Conservation (phyloP, 345 rosid species). For the Sonneratia alba region DNA sequence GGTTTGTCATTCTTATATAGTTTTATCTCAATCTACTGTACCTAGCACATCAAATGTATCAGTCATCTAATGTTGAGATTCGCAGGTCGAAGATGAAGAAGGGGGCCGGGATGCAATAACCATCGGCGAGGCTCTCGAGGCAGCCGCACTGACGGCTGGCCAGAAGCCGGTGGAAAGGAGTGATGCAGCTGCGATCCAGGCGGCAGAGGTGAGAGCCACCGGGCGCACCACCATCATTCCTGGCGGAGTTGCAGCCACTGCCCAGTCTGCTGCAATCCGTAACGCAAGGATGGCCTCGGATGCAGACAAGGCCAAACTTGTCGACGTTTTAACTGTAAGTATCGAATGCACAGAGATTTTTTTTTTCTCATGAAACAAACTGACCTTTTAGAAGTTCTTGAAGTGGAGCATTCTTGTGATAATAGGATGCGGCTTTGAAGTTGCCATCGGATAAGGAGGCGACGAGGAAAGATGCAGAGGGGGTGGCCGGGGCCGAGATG, state of each 20-base stretch:
- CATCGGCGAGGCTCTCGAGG: slow-evolving; percentile 69
- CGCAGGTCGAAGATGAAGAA: background rate
- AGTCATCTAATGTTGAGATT: background rate
- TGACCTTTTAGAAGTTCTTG: no score
- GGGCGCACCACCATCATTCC: slow-evolving; percentile 53
- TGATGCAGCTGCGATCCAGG: slow-evolving; percentile 86
- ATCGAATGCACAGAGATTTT: background rate
- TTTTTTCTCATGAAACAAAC: no score
- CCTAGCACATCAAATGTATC: no score
- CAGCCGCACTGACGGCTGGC: slow-evolving; percentile 59
- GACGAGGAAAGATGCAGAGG: slow-evolving; percentile 63
- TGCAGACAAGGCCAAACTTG: slow-evolving; percentile 55
- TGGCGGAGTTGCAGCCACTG: slow-evolving; percentile 61
- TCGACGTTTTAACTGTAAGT: slow-evolving; percentile 49
- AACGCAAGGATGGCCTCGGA: slow-evolving; percentile 37
- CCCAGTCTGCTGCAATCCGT: slow-evolving; percentile 69
- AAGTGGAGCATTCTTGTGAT: no score
- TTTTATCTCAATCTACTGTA: no score
- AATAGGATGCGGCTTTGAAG: slow-evolving; percentile 55
- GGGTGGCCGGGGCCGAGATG: slow-evolving; percentile 73
- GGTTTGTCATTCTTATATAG: background rate
- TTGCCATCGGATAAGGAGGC: slow-evolving; percentile 55
- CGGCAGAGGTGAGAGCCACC: slow-evolving; percentile 81
- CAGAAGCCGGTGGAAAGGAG: slow-evolving; percentile 76
- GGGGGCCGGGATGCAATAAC: slow-evolving; percentile 28